phyloP scores from a whole-genome alignment of 78 protist genomes.

The Blattamonas nauphoetae region DNA sequence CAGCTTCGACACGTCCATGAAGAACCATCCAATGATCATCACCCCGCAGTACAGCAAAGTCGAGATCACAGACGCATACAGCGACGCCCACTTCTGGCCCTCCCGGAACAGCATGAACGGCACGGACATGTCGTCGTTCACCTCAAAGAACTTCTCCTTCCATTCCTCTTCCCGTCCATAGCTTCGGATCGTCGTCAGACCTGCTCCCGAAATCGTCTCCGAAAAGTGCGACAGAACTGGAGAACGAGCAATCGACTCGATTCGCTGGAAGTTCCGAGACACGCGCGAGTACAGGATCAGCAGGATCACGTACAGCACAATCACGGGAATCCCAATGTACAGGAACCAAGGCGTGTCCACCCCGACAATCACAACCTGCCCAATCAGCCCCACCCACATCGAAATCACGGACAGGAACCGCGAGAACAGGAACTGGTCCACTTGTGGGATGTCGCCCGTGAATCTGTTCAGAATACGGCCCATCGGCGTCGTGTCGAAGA shows the following conservation, averaged over 20 bases:
- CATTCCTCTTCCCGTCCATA: neutral
- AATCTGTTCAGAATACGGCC: constrained; percentile 34
- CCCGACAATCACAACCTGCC: neutral
- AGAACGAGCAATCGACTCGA: constrained; percentile 2
- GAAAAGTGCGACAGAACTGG: constrained; percentile 1
- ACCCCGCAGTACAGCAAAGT: neutral
- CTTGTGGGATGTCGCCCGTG: neutral
- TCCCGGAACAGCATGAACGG: neutral
- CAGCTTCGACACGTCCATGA: neutral
- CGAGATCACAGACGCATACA: neutral
- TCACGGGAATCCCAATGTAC: neutral
- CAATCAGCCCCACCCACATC: neutral
- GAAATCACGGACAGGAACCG: neutral
- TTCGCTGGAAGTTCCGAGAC: neutral
- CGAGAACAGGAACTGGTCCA: neutral
- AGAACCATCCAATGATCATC: neutral
- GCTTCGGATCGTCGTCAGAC: constrained; percentile 21
- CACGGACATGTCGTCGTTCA: neutral
- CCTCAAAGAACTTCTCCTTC: neutral
- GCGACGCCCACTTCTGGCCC: constrained; percentile 6
- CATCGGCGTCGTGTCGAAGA: constrained; percentile 16
- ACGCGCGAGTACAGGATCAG: neutral
- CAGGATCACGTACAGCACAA: neutral
- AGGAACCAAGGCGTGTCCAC: neutral
- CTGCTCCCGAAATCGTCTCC: constrained; percentile 17